A percentile compares a stretch with the other conserved stretches of the same genome.
phyloP scores from a whole-genome alignment of 495 filamentous ascomycete genomes.

The Penicillium canescens region DNA sequence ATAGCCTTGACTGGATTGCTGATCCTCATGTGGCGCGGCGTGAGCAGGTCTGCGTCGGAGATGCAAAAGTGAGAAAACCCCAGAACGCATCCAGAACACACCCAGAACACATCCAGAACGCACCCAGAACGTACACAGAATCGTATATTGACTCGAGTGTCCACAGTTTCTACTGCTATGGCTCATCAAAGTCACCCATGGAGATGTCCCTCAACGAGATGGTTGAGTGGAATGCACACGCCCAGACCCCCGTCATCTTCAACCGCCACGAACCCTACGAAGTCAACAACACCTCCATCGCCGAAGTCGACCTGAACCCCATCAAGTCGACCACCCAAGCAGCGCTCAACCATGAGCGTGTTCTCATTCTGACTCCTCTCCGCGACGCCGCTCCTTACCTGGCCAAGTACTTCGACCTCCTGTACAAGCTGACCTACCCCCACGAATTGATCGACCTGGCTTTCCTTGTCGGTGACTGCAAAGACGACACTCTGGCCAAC shows the following conservation, averaged over 20 bases:
- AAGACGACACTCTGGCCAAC: constrained; percentile 83
- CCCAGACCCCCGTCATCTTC: constrained; percentile 90
- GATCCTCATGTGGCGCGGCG: constrained; percentile 86
- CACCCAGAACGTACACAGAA: not conserved
- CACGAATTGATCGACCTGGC: constrained; percentile 93
- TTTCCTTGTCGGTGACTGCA: constrained; percentile 90
- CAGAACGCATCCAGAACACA: not conserved
- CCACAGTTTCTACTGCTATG: constrained; percentile 93
- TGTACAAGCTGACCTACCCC: constrained; percentile 88
- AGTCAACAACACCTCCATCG: constrained; percentile 78
- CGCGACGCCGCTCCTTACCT: constrained; percentile 84
- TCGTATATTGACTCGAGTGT: constrained; percentile 18
- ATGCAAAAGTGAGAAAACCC: constrained; percentile 77
- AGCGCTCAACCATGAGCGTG: constrained; percentile 74
- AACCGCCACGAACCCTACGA: constrained; percentile 89
- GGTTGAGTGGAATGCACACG: constrained; percentile 81
- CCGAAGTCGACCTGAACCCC: constrained; percentile 77
- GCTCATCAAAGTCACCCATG: constrained; percentile 89
- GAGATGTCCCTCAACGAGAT: constrained; percentile 90
- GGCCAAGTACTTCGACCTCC: constrained; percentile 87
- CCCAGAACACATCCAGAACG: not conserved
- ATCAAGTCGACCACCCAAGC: constrained; percentile 82
- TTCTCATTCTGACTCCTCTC: constrained; percentile 93
- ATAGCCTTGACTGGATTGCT: constrained; percentile 71
- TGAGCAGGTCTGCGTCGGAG: constrained; percentile 76